Conservation (phyloP, 257 asterid genomes). For the Mitragyna speciosa region DNA sequence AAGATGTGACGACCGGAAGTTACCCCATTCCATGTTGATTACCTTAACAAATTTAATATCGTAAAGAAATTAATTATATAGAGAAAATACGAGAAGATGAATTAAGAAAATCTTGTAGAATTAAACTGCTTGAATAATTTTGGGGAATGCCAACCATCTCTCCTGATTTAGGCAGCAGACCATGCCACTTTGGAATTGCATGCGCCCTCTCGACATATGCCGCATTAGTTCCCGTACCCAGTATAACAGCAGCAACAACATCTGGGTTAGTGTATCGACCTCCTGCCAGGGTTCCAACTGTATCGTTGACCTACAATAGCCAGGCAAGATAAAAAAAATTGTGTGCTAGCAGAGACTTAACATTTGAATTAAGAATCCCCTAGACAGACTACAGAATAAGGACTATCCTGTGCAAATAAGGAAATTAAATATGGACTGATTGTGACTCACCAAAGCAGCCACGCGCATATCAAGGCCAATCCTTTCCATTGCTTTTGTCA, state of each 20-base stretch:
- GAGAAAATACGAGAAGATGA: not conserved
- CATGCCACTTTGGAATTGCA: slow-evolving; percentile 87
- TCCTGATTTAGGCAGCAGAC: slow-evolving; percentile 65
- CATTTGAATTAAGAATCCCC: not conserved
- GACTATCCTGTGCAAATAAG: not conserved
- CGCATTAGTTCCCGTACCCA: slow-evolving; percentile 98
- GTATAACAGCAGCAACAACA: slow-evolving; percentile 82
- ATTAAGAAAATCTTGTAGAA: not conserved
- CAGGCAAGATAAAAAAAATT: not conserved
- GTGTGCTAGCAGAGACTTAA: not conserved
- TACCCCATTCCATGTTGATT: slow-evolving; percentile 98
- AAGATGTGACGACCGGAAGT: slow-evolving; percentile 80
- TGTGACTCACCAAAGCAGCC: slow-evolving; percentile 67
- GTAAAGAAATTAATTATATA: not conserved
- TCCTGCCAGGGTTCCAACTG: slow-evolving; percentile 92
- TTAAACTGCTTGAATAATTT: not conserved
- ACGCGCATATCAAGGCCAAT: slow-evolving; percentile 78
- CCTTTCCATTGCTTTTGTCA: slow-evolving; percentile 79
- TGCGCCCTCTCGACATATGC: slow-evolving; percentile 86
- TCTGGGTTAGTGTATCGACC: slow-evolving; percentile 65
- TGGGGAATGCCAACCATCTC: slow-evolving; percentile 60
- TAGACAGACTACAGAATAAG: not conserved
- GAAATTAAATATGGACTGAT: not conserved
- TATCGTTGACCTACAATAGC: slow-evolving; percentile 73
- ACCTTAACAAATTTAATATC: slow-evolving; percentile 44